Conservation (phyloP, 1,139 yeast species). For the Zygotorulaspora mrakii region DNA sequence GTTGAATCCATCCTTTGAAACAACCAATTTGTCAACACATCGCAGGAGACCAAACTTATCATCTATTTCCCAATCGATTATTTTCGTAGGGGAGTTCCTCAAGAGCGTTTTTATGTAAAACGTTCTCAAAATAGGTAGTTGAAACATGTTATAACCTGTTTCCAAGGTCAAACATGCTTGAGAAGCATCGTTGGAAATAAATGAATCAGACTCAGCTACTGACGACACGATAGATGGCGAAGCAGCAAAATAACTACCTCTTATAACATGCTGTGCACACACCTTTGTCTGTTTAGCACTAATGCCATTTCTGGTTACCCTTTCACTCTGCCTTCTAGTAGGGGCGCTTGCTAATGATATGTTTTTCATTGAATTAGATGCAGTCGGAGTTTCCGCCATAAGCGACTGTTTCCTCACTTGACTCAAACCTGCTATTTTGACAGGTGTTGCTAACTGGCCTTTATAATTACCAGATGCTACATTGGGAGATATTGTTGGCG, state of each 20-base stretch:
- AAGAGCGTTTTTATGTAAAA: conserved; percentile 27
- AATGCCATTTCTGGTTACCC: neutral
- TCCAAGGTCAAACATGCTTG: conserved; percentile 3
- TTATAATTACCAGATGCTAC: neutral
- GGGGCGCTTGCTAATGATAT: conserved; percentile 8
- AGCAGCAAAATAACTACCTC: conserved; percentile 17
- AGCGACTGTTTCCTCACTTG: neutral
- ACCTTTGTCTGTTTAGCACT: no score
- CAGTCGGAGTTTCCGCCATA: neutral
- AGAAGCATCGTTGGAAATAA: conserved; percentile 6
- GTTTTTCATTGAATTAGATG: neutral
- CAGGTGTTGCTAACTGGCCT: neutral
- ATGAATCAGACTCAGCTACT: conserved; percentile 11
- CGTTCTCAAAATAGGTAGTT: conserved; percentile 29
- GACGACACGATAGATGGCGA: conserved; percentile 20
- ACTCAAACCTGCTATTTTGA: neutral
- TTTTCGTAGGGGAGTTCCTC: conserved; percentile 16
- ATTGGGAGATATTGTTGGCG: neutral
- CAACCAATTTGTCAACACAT: conserved; percentile 29
- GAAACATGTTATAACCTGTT: conserved; percentile 7
- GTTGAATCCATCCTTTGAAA: conserved; percentile 21
- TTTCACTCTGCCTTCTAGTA: neutral
- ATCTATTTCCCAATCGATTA: conserved; percentile 28
- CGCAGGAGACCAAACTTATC: conserved; percentile 31
- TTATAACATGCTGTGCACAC: no score